A percentile compares a stretch with the other conserved stretches of the same genome.
phyloP scores from a whole-genome alignment of 148 eudicot species.

The Spergularia bocconei region DNA sequence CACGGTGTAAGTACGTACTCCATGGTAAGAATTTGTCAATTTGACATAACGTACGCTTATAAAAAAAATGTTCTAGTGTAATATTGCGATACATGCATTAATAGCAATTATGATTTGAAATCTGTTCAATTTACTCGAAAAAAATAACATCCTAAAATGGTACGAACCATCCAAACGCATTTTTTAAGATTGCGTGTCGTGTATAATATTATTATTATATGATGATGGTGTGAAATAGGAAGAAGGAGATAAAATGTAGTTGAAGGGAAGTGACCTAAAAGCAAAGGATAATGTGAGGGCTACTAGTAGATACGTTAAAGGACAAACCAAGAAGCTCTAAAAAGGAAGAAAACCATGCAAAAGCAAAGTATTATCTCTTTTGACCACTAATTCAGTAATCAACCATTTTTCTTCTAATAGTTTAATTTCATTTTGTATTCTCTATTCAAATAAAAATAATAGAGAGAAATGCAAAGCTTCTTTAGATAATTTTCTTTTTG shows the following conservation, averaged over 20 bases:
- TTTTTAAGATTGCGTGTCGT: neutral
- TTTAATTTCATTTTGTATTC: slow-evolving; percentile 20
- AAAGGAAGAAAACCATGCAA: slow-evolving; percentile 28
- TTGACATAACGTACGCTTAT: too few species aligned
- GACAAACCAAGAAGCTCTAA: slow-evolving; percentile 33
- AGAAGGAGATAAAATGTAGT: neutral
- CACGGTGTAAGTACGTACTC: too few species aligned
- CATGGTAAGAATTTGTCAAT: too few species aligned
- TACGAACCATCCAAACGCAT: too few species aligned
- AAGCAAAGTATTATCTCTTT: slow-evolving; percentile 33
- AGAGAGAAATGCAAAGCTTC: neutral
- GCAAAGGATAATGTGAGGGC: slow-evolving; percentile 23
- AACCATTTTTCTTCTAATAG: slow-evolving; percentile 19
- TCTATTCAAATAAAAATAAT: neutral
- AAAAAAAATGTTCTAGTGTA: too few species aligned
- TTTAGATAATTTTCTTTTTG: neutral
- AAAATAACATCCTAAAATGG: too few species aligned
- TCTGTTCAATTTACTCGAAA: too few species aligned
- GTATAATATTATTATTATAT: neutral
- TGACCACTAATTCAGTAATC: slow-evolving; percentile 19
- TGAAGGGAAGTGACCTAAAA: slow-evolving; percentile 29
- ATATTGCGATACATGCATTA: too few species aligned
- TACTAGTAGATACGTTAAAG: slow-evolving; percentile 33
- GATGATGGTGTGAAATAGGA: neutral
- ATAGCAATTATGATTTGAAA: too few species aligned